Base-by-base conservation (phyloP, 345 rosid genomes). In the Eucalyptus grandis region DNA sequence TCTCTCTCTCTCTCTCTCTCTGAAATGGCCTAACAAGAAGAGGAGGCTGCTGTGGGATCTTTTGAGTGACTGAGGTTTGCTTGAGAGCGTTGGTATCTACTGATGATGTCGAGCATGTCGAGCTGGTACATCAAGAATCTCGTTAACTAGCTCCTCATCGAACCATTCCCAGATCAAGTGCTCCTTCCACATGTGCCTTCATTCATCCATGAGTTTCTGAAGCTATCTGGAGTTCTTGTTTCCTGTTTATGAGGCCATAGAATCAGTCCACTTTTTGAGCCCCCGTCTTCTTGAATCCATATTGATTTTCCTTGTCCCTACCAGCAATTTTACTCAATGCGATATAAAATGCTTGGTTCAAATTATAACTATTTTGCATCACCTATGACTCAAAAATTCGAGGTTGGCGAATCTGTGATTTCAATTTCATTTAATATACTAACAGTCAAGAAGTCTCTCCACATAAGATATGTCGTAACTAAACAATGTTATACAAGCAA, bases 401-500 rank as follows among this genome's bases (percentile, higher is more conserved):
- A 65, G 21, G 0, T 65, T 65, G 3, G 0, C 11, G 0, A 65
- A 15, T 16, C 1, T 1, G 0, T 65, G 3, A 7, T 65, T 2
- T 14, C 2, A n/a, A 65, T 4, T 65, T n/a, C 37, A 14, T n/a
- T 56, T n/a, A n/a, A 4, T 1, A 65, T 2, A 2, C 11, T 65
- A 65, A 34, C 6, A n/a, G 11, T n/a, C 37, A n/a, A 1, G 5
- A 65, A 65, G 19, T n/a, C 77, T 65, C 40, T 62, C 0, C 8
- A 62, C 17, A 30, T 30, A 1, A 62, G 1, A 30, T 62, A 1
- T 13, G 34, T 27, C 16, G 1, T 12, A n/a, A 3, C 21, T 65
- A n/a, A 8, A 65, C 0, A 65, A 65, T 2, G 3, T 14, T 15
- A 1, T 9, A 14, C 0, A 0, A n/a, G 6, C 10, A 2, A n/a